Conservation (phyloP, 805 yeast species). For the Myxozyma udenii region DNA sequence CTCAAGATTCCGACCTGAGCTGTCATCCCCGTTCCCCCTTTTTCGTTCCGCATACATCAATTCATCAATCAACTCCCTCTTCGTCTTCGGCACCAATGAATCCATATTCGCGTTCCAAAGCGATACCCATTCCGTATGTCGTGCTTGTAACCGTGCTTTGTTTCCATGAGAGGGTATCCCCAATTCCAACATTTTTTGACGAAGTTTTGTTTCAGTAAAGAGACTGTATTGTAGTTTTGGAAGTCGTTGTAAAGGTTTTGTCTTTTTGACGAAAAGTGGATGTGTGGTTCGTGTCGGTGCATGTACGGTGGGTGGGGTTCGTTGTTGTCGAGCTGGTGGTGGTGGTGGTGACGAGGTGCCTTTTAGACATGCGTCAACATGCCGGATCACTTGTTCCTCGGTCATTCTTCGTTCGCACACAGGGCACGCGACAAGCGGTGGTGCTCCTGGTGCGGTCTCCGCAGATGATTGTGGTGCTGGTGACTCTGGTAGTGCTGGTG, state of each 20-base stretch:
- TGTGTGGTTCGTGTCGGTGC: background rate
- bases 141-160: slow-evolving; percentile 56
- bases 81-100: slow-evolving; percentile 60
- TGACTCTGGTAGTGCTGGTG: background rate
- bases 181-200: slow-evolving; percentile 53
- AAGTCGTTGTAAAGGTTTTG: slow-evolving; percentile 37
- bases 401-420: slow-evolving; percentile 56
- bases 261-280: background rate
- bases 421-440: slow-evolving; percentile 54
- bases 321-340: background rate
- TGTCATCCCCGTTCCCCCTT: slow-evolving; percentile 33
- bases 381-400: slow-evolving; percentile 17
- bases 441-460: background rate
- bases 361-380: slow-evolving; percentile 21
- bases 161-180: slow-evolving; percentile 63
- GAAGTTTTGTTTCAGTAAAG: slow-evolving; percentile 56
- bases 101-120: slow-evolving; percentile 81
- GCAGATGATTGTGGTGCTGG: background rate
- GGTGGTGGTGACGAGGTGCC: background rate
- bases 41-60: slow-evolving; percentile 61
- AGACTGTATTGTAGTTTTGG: slow-evolving; percentile 65
- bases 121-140: slow-evolving; percentile 75
- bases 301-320: background rate
- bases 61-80: slow-evolving; percentile 52
- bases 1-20: no score